phyloP scores from a whole-genome alignment of 2,329 filamentous ascomycete species.

The Westerdykella ornata region DNA sequence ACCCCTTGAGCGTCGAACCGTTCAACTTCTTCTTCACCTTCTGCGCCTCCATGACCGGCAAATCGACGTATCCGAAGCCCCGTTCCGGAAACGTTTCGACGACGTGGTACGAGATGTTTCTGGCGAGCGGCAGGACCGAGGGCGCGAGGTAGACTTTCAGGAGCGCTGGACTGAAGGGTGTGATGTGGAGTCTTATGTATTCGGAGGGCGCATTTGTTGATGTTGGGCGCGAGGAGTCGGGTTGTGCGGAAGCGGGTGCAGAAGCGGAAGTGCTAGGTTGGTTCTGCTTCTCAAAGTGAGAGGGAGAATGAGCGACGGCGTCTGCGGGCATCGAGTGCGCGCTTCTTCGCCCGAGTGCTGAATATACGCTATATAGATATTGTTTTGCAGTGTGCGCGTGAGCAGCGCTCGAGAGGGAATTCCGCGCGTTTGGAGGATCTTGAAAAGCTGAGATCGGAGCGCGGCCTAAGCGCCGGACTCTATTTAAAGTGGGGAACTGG shows the following conservation, averaged over 20 bases:
- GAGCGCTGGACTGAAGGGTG: conserved; percentile 71
- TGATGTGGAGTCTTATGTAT: conserved; percentile 67
- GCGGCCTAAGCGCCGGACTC: conserved; percentile 5
- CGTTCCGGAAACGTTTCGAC: conserved; percentile 84
- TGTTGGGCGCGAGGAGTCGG: conserved; percentile 5
- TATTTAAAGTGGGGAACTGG: not conserved
- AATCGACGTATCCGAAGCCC: conserved; percentile 81
- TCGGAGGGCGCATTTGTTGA: not conserved
- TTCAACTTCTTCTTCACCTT: conserved; percentile 87
- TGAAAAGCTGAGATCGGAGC: conserved; percentile 23
- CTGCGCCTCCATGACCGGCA: conserved; percentile 76
- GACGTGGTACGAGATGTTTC: conserved; percentile 80
- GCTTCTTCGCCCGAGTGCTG: no score
- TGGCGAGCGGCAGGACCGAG: conserved; percentile 58
- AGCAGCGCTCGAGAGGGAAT: not conserved
- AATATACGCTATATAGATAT: not conserved
- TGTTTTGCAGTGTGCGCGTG: not conserved
- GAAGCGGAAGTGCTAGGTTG: conserved; percentile 44
- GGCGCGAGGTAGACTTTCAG: conserved; percentile 65
- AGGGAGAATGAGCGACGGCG: not conserved
- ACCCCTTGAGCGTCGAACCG: conserved; percentile 74
- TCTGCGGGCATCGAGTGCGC: not conserved
- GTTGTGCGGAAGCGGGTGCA: conserved; percentile 41
- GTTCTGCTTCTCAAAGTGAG: conserved; percentile 18
- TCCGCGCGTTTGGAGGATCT: conserved; percentile 16